Evolutionary conservation across 257 asterid genomes (phyloP), one percentile per base, ranked within the genome.

Genomic region (Thymus mandschuricus): DNA sequence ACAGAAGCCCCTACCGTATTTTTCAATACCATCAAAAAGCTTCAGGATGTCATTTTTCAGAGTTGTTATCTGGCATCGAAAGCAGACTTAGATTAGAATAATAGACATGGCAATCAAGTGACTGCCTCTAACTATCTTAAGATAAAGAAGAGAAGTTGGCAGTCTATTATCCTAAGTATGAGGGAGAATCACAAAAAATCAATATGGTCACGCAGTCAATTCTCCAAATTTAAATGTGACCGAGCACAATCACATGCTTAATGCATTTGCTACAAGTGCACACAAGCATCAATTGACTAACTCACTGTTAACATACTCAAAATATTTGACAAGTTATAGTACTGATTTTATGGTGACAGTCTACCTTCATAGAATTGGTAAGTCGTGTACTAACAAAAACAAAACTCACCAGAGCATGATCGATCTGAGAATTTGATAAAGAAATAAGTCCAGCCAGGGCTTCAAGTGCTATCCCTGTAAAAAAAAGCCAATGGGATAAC

Each of bases 21-120:
- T 89, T 83, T 89, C 96, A 72, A 82, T 64, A 55, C 90, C 92
- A 73, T 92, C 98, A 81, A 95, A 92, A 69, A 95, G 98, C 87
- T 91, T 92, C 69, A 75, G 72, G 69, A 89, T 76, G 82, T 89
- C 98, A 70, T 76, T 84, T 80, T 87, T 86, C 79, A 89, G 71
- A 70, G 86, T 68, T 71, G 78, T 84, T 73, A 95, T 79, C 99
- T 95, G 92, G 74, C 83, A 82, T 35, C 30, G 69, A 60, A 63
- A 50, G 71, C 45, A 79, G 69, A 54, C 33, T 62, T 61, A 33
- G 72, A 73, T 75, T 71, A 84, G 76, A 64, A 60, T 40, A 71
- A 33, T 60, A 58, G 29, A 40, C 29, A 30, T 48, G 64, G 63
- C 69, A 21, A 63, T 45, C 59, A 45, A 43, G 35, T 33, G 67